Conservation (phyloP, 768 basidiomycete genomes). For the Lactarius deliciosus region DNA sequence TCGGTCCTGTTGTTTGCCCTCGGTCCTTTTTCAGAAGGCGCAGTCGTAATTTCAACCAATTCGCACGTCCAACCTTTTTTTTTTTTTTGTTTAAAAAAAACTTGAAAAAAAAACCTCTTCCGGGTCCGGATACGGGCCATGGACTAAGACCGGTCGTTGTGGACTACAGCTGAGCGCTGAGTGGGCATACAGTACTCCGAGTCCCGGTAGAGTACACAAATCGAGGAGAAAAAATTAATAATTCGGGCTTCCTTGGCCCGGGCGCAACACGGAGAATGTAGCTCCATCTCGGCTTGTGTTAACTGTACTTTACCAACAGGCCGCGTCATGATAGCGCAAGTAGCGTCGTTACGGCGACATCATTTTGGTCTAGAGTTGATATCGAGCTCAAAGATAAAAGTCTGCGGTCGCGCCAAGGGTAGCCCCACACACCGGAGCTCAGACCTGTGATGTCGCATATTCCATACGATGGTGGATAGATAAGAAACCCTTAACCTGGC, state of each 20-base stretch:
- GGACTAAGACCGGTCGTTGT: no score
- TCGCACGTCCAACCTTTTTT: neutral
- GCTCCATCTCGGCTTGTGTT: neutral
- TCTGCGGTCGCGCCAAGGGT: neutral
- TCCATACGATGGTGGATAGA: neutral
- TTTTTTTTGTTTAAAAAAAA: no score
- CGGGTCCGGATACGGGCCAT: no score
- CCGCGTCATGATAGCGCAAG: neutral
- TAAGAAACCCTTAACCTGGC: neutral
- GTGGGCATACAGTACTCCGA: no score
- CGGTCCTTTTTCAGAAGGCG: neutral
- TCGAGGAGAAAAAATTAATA: no score
- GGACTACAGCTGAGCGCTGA: no score
- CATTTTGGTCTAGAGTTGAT: neutral
- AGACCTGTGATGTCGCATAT: neutral
- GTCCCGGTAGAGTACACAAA: no score
- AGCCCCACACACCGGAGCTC: neutral
- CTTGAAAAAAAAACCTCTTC: no score
- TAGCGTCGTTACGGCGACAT: neutral
- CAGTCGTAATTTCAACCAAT: neutral
- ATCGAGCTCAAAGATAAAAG: neutral
- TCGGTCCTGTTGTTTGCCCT: neutral
- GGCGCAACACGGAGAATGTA: neutral
- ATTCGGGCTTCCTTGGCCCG: neutral
- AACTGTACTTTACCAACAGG: neutral